phyloP scores from a whole-genome alignment of 495 filamentous ascomycete genomes.

The Podospora pseudocomata region DNA sequence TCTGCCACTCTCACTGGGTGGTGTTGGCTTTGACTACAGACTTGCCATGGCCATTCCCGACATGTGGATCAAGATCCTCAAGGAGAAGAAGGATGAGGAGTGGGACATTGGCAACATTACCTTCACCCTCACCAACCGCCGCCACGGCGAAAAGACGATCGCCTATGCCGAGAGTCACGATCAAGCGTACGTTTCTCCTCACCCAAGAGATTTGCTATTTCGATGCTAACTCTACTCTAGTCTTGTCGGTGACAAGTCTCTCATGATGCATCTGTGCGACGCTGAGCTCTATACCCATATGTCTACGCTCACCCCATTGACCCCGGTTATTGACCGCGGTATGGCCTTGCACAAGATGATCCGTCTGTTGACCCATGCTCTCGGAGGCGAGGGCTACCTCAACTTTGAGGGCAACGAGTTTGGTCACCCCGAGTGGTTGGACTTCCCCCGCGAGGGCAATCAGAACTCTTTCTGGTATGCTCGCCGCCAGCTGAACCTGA shows the following conservation, averaged over 20 bases:
- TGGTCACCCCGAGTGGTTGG: constrained; percentile 98
- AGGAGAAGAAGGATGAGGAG: constrained; percentile 85
- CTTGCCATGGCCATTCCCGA: constrained; percentile 98
- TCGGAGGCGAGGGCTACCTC: constrained; percentile 97
- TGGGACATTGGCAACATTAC: constrained; percentile 88
- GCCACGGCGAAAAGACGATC: constrained; percentile 97
- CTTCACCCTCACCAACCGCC: constrained; percentile 84
- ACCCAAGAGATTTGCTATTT: background rate
- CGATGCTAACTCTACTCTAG: constrained; percentile 49
- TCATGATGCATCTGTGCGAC: constrained; percentile 98
- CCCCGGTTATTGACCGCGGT: constrained; percentile 86
- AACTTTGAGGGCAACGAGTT: constrained; percentile 99
- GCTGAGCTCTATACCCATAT: constrained; percentile 97
- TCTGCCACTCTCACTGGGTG: constrained; percentile 76
- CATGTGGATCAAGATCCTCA: constrained; percentile 98
- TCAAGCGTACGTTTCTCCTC: constrained; percentile 72
- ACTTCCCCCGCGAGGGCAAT: constrained; percentile 94
- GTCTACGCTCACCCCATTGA: constrained; percentile 78
- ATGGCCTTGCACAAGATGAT: constrained; percentile 96
- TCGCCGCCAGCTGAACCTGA: constrained; percentile 88
- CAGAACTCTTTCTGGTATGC: constrained; percentile 96
- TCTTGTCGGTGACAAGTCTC: constrained; percentile 90
- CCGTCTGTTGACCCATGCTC: constrained; percentile 82
- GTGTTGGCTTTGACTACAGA: constrained; percentile 94
- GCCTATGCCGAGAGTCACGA: constrained; percentile 97